Base-by-base conservation (phyloP, 768 basidiomycete species). In the Candolleomyces eurysporus region DNA sequence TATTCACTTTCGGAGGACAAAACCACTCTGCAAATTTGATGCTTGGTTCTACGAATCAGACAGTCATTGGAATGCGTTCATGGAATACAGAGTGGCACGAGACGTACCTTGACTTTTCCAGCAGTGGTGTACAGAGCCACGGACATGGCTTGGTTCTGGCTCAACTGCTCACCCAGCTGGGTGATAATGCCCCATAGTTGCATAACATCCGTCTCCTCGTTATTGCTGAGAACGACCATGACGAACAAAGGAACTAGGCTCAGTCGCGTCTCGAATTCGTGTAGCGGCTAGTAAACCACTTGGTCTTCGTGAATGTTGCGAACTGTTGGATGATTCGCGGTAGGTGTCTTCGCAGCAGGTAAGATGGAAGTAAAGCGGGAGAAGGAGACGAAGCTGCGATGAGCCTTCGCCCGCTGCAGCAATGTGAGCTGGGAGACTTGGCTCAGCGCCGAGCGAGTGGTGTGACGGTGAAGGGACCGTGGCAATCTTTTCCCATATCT, bases 11-110 rank as follows among this genome's bases (percentile, higher is more conserved):
- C 96, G 83, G 46, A 98, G 75, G 9, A 96, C 94, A 73, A 96
- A 98, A 2, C 96, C 96, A 1, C 92, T 91, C 65, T 95, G 91
- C 19, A 90, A 85, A 73, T 98, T 93, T 6, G 92, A 78, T 6
- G 96, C 92, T 74, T 96, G 94, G 14, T 82, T 85, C 93, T 95
- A 72, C 16, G 7, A 36, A 32, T 42, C 49, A 52, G 19, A 36
- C 14, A 8, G 19, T 62, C 36, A 57, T 45, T 19, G 51, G 46
- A 17, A 17, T 8, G 30, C 17, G 19, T 31, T 58, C 19, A 51
- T 16, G 48, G 19, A 0, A 51, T 36, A 40, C 26, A 17, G 5
- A 31, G 56, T n/a, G n/a, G n/a, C 45, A 32, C n/a, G 11, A 36
- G 36, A 73, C 79, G 31, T 49, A 92, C 94, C 84, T 96, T 97